A percentile compares a stretch with the other conserved stretches of the same genome.
phyloP scores from a whole-genome alignment of 164 flowering plant species.

The Echeveria elegans region DNA sequence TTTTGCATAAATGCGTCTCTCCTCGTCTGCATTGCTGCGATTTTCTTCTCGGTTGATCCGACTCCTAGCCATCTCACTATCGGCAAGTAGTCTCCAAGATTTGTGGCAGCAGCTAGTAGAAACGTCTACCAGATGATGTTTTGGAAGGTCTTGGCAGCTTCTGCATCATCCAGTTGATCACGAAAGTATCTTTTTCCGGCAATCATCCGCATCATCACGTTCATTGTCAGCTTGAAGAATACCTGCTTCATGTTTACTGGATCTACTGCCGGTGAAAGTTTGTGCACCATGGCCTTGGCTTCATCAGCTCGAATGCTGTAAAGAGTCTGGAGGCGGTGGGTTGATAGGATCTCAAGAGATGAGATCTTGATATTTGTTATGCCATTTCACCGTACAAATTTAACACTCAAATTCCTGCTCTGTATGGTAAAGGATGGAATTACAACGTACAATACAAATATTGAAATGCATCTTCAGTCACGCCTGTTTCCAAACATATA shows the following conservation, averaged over 20 bases:
- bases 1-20: conserved; percentile 31
- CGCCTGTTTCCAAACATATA: too few relatives aligned
- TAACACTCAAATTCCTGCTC: too few relatives aligned
- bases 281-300: conserved; percentile 10
- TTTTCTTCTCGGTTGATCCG: conserved; percentile 15
- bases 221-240: conserved; percentile 21
- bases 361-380: too few relatives aligned
- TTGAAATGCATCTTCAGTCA: too few relatives aligned
- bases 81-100: conserved; percentile 25
- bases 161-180: conserved; percentile 8
- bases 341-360: conserved; percentile 26
- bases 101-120: conserved; percentile 6
- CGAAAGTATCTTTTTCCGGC: conserved; percentile 14
- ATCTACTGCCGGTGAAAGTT: neutral
- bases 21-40: conserved; percentile 12
- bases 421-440: too few relatives aligned
- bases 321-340: conserved; percentile 16
- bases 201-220: conserved; percentile 24
- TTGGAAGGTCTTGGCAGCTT: conserved; percentile 16
- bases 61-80: conserved; percentile 15
- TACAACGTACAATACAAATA: too few relatives aligned
- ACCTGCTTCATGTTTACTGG: conserved; percentile 15
- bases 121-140: conserved; percentile 15
- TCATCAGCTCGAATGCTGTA: conserved; percentile 18
- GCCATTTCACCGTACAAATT: too few relatives aligned